Percentiles rank a stretch among this genome's conserved stretches.
Evolutionary conservation across 1,139 yeast species (phyloP).

Genomic region (Blastobotrys apis): DNA sequence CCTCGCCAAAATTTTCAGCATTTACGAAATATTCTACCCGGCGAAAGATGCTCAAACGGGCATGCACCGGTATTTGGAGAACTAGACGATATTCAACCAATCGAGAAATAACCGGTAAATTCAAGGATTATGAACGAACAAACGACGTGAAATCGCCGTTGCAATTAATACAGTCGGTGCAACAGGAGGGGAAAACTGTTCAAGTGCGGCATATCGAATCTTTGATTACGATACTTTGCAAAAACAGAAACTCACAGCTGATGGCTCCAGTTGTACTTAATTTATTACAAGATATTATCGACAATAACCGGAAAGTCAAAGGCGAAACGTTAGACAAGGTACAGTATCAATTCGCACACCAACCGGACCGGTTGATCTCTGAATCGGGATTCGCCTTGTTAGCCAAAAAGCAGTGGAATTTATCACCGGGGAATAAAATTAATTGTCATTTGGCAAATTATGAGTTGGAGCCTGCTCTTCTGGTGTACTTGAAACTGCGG

Average conservation of each 20-base stretch:
- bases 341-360: background rate
- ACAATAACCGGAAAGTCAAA: background rate
- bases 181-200: too few species aligned
- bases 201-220: background rate
- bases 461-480: conserved; percentile 2
- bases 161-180: too few species aligned
- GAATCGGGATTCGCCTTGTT: background rate
- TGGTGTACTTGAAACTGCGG: background rate
- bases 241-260: background rate
- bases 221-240: background rate
- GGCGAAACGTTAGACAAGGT: background rate
- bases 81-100: too few species aligned
- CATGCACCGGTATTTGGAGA: too few species aligned
- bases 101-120: too few species aligned
- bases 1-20: too few species aligned
- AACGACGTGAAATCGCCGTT: too few species aligned
- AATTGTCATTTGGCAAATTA: background rate
- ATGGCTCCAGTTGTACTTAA: background rate
- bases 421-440: background rate
- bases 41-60: too few species aligned
- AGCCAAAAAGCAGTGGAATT: background rate
- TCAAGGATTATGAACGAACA: too few species aligned
- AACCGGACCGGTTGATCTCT: background rate
- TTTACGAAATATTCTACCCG: too few species aligned
- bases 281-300: background rate